Percentiles rank a stretch among this genome's conserved stretches.
Evolutionary conservation across 805 yeast species (phyloP).

Genomic region (Pichia cephalocereana): DNA sequence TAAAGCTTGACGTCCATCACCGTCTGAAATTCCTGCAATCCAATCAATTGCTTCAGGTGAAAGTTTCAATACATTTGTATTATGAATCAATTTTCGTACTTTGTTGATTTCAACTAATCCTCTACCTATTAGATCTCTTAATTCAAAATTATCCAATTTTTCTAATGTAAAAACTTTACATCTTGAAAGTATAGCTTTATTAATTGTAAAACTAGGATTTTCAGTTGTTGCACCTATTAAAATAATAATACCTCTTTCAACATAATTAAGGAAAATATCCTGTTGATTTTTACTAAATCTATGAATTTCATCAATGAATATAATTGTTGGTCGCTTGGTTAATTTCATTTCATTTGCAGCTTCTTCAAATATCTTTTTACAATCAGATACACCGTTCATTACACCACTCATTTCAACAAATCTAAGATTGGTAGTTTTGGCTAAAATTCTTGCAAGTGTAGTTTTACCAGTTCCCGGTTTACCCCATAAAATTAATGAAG

Average conservation of each 20-base stretch:
- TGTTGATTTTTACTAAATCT: constrained; percentile 82
- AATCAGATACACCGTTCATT: constrained; percentile 53
- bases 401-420: constrained; percentile 86
- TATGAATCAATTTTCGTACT: constrained; percentile 44
- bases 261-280: constrained; percentile 73
- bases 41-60: constrained; percentile 52
- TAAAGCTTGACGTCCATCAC: constrained; percentile 81
- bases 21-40: constrained; percentile 66
- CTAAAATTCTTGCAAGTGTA: constrained; percentile 53
- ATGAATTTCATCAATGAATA: constrained; percentile 91
- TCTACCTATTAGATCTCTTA: constrained; percentile 41
- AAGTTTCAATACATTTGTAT: constrained; percentile 42
- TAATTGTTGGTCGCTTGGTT: constrained; percentile 48
- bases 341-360: constrained; percentile 36
- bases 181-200: constrained; percentile 75
- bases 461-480: constrained; percentile 97
- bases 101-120: constrained; percentile 55
- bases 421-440: constrained; percentile 41
- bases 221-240: constrained; percentile 97
- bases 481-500: constrained; percentile 89
- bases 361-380: constrained; percentile 51
- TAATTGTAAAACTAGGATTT: constrained; percentile 76
- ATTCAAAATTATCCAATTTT: constrained; percentile 40
- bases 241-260: constrained; percentile 74
- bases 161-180: constrained; percentile 71